Evolutionary conservation across 257 asterid genomes (phyloP).

Genomic region (Apocynum venetum): DNA sequence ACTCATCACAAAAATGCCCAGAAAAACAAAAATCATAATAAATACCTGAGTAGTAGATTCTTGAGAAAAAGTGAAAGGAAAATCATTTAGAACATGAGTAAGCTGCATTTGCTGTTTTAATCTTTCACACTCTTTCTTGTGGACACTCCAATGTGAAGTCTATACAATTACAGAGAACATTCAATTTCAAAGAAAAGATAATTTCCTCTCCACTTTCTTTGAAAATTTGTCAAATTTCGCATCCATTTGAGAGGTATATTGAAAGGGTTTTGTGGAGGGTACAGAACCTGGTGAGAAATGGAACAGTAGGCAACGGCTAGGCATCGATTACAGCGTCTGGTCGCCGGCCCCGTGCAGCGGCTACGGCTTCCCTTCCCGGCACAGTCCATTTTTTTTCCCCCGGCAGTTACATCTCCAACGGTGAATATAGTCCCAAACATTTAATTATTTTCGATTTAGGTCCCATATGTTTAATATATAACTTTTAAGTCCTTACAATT

Average conservation of each 20-base stretch:
- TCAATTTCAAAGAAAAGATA: background rate
- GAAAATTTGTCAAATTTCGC: background rate
- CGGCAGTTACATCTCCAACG: too few species aligned
- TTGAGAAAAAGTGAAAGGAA: constrained; percentile 67
- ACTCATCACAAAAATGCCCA: background rate
- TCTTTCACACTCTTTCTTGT: constrained; percentile 72
- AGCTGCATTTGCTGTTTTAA: constrained; percentile 64
- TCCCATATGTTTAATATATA: too few species aligned
- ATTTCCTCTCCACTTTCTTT: background rate
- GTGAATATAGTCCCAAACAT: too few species aligned
- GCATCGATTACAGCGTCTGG: constrained; percentile 70
- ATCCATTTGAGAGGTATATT: background rate
- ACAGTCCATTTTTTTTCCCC: constrained; percentile 58
- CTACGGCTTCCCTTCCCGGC: constrained; percentile 75
- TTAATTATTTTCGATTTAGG: too few species aligned
- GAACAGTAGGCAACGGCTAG: constrained; percentile 85
- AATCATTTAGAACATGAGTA: constrained; percentile 41
- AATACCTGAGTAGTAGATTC: constrained; percentile 44
- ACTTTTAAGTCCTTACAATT: too few species aligned
- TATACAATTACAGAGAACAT: constrained; percentile 10
- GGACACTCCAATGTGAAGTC: constrained; percentile 71
- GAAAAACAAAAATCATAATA: background rate
- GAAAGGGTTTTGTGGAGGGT: background rate
- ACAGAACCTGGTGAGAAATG: constrained; percentile 70
- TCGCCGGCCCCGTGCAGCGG: constrained; percentile 65